These are phyloP conservation scores for Pichia exigua DNA, from an alignment of 805 yeast genomes.

Conservation along the genomic window DNA sequence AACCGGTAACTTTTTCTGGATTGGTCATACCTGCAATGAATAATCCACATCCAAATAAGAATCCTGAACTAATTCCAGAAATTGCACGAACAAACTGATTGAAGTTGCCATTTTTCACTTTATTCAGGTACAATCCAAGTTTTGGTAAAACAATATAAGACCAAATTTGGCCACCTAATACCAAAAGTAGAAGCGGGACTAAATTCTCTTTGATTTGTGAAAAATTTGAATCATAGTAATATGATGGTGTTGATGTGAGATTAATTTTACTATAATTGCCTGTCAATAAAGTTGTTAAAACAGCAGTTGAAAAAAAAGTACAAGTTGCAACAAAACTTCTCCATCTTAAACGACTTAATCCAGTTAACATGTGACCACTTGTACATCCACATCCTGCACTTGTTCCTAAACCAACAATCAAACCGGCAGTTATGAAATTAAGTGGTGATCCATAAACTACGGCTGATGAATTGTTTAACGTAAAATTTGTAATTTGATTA, in stretches of 20 bases:
- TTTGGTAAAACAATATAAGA: slow-evolving; percentile 26
- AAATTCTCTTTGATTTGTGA: slow-evolving; percentile 12
- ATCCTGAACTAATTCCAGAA: slow-evolving; percentile 22
- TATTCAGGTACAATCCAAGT: slow-evolving; percentile 6
- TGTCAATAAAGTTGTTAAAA: slow-evolving; percentile 14
- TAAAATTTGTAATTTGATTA: slow-evolving; percentile 16
- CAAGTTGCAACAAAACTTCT: slow-evolving; percentile 40
- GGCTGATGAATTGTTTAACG: neutral
- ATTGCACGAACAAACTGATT: slow-evolving; percentile 7
- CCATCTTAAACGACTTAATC: slow-evolving; percentile 37
- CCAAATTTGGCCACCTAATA: slow-evolving; percentile 8
- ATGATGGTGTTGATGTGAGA: slow-evolving; percentile 11
- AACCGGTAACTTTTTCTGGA: slow-evolving; percentile 38
- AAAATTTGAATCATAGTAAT: slow-evolving; percentile 16
- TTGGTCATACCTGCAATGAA: slow-evolving; percentile 40
- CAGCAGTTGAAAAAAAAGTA: slow-evolving; percentile 31
- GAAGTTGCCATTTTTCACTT: neutral
- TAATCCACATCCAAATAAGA: slow-evolving; percentile 39
- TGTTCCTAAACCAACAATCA: slow-evolving; percentile 41
- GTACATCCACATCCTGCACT: slow-evolving; percentile 44
- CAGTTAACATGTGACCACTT: slow-evolving; percentile 47
- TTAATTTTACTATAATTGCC: slow-evolving; percentile 1
- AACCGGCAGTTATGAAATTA: slow-evolving; percentile 27
- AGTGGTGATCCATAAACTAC: neutral
- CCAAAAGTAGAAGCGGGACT: slow-evolving; percentile 8